Conservation (phyloP, 495 filamentous ascomycete species). For the Xylaria flabelliformis region DNA sequence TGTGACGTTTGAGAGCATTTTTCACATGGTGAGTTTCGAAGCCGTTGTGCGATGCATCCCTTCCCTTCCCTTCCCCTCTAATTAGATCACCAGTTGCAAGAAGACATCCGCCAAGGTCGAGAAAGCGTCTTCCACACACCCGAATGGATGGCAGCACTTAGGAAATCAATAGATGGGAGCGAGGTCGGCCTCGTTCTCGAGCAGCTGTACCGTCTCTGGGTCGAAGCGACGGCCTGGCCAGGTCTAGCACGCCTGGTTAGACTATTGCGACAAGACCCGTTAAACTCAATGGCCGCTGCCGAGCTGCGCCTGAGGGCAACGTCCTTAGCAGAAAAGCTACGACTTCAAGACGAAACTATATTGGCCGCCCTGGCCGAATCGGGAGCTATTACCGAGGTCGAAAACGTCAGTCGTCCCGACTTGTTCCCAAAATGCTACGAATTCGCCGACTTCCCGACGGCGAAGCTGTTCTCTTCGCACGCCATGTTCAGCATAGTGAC, state of each 20-base stretch:
- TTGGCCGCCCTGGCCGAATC: slow-evolving; percentile 28
- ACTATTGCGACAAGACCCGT: slow-evolving; percentile 28
- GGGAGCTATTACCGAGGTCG: slow-evolving; percentile 32
- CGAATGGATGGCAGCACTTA: slow-evolving; percentile 34
- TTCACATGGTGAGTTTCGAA: slow-evolving; percentile 35
- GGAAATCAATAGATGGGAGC: slow-evolving; percentile 30
- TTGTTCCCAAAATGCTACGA: slow-evolving; percentile 37
- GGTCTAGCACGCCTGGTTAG: slow-evolving; percentile 34
- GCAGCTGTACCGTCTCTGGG: slow-evolving; percentile 36
- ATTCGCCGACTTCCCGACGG: slow-evolving; percentile 37
- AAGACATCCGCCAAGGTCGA: slow-evolving; percentile 38
- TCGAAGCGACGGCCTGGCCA: slow-evolving; percentile 38
- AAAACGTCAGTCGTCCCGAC: slow-evolving; percentile 28
- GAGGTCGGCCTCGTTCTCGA: slow-evolving; percentile 28
- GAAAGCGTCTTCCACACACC: slow-evolving; percentile 36
- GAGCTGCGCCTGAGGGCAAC: slow-evolving; percentile 30
- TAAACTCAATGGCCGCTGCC: slow-evolving; percentile 33
- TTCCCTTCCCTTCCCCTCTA: neutral
- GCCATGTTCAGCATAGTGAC: slow-evolving; percentile 36
- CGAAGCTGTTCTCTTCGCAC: slow-evolving; percentile 38
- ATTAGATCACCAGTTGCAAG: slow-evolving; percentile 34
- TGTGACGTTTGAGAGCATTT: slow-evolving; percentile 38
- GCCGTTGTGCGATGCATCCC: neutral
- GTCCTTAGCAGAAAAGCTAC: slow-evolving; percentile 30
- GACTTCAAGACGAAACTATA: slow-evolving; percentile 31